These are phyloP conservation scores for Alternaria burnsii DNA, from an alignment of 2,329 filamentous ascomycete species.

Conservation along the genomic window DNA sequence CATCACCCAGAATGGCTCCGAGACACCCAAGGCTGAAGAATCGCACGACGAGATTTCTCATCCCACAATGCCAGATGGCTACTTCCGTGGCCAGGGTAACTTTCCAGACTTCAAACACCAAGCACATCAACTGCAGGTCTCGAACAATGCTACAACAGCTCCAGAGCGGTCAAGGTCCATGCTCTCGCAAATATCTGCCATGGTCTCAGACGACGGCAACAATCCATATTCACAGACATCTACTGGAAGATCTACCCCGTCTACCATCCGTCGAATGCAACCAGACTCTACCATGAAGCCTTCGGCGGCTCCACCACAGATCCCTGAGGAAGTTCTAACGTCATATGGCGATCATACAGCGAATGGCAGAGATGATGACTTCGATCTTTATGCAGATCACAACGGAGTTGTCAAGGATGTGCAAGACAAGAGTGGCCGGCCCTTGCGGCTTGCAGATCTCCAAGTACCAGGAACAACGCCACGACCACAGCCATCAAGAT, in stretches of 20 bases:
- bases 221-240: conserved; percentile 41
- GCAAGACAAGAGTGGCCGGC: conserved; percentile 40
- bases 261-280: conserved; percentile 38
- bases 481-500: conserved; percentile 12
- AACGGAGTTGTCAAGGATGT: conserved; percentile 50
- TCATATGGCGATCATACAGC: conserved; percentile 27
- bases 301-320: conserved; percentile 30
- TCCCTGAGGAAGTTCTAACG: conserved; percentile 32
- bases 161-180: conserved; percentile 46
- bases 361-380: conserved; percentile 35
- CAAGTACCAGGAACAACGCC: conserved; percentile 13
- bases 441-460: conserved; percentile 32
- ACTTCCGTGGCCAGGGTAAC: conserved; percentile 19
- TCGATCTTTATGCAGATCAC: conserved; percentile 50
- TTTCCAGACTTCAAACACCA: conserved; percentile 19
- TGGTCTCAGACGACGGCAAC: conserved; percentile 42
- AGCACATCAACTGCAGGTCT: conserved; percentile 23
- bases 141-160: conserved; percentile 22
- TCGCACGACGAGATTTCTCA: conserved; percentile 17
- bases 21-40: conserved; percentile 28
- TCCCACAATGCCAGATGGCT: conserved; percentile 20
- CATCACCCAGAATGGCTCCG: conserved; percentile 24
- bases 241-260: conserved; percentile 42
- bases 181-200: conserved; percentile 48
- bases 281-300: conserved; percentile 33